These are phyloP conservation scores for Microsporum audouinii DNA, from an alignment of 2,329 filamentous ascomycete species.

Conservation along the genomic window DNA sequence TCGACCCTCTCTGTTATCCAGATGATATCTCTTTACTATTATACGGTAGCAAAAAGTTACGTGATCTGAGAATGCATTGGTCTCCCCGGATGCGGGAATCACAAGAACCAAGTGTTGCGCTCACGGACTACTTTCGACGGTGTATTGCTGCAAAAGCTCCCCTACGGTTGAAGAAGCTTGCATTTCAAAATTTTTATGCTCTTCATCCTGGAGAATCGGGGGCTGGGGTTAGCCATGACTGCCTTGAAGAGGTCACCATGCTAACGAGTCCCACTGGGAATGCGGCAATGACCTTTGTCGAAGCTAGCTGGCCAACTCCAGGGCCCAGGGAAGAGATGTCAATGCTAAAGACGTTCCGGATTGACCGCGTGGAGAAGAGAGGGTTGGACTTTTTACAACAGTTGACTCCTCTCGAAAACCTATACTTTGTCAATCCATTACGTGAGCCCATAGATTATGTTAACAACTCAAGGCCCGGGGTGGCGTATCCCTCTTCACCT, in stretches of 20 bases:
- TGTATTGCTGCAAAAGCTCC: constrained; percentile 38
- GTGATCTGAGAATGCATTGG: constrained; percentile 48
- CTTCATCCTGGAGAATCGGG: constrained; percentile 40
- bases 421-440: constrained; percentile 42
- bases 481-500: constrained; percentile 8
- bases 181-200: constrained; percentile 48
- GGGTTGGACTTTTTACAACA: constrained; percentile 33
- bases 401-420: constrained; percentile 37
- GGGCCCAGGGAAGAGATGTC: constrained; percentile 13
- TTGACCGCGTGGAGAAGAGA: constrained; percentile 39
- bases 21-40: constrained; percentile 51
- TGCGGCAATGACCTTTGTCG: constrained; percentile 41
- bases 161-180: constrained; percentile 40
- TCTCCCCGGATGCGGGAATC: constrained; percentile 49
- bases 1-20: constrained; percentile 53
- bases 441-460: constrained; percentile 21
- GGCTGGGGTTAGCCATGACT: constrained; percentile 31
- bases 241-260: constrained; percentile 40
- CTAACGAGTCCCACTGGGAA: constrained; percentile 38
- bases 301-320: constrained; percentile 41
- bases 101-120: constrained; percentile 46
- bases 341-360: constrained; percentile 35
- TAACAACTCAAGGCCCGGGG: constrained; percentile 19
- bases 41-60: constrained; percentile 42
- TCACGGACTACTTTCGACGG: constrained; percentile 47